Conservation (phyloP, 305 asterid species). For the Solanum hybrid region DNA sequence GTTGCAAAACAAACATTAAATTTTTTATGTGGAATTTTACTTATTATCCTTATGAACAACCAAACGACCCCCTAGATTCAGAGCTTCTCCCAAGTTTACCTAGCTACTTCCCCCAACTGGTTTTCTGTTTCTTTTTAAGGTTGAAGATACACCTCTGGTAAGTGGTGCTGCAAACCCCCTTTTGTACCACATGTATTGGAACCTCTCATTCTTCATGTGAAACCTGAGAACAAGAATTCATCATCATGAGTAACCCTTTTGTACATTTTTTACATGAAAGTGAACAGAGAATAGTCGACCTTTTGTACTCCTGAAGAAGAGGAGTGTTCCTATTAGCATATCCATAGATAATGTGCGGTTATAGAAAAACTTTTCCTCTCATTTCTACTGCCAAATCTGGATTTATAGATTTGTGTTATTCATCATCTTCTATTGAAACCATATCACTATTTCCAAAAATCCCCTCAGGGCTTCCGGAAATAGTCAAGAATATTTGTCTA, state of each 20-base stretch:
- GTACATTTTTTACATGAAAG: background rate
- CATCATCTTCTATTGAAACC: conserved; percentile 21
- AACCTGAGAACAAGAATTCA: background rate
- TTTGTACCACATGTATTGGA: background rate
- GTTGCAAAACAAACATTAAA: background rate
- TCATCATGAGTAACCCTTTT: background rate
- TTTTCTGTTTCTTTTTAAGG: background rate
- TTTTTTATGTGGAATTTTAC: background rate
- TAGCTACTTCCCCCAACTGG: background rate
- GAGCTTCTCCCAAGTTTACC: background rate
- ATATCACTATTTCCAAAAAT: conserved; percentile 33
- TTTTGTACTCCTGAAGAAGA: background rate
- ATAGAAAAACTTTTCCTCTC: background rate
- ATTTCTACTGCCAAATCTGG: conserved; percentile 19
- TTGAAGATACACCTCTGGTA: background rate
- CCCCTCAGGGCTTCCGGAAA: conserved; percentile 63
- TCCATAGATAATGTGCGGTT: background rate
- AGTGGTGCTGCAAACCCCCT: background rate
- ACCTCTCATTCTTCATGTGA: background rate
- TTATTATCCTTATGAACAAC: background rate
- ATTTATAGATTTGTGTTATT: conserved; percentile 14
- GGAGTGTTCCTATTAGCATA: background rate
- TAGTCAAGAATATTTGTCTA: conserved; percentile 46
- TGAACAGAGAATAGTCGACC: background rate
- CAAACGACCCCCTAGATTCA: background rate